phyloP scores from a whole-genome alignment of 169 alveolate genomes.

The Eimeria sp. region DNA sequence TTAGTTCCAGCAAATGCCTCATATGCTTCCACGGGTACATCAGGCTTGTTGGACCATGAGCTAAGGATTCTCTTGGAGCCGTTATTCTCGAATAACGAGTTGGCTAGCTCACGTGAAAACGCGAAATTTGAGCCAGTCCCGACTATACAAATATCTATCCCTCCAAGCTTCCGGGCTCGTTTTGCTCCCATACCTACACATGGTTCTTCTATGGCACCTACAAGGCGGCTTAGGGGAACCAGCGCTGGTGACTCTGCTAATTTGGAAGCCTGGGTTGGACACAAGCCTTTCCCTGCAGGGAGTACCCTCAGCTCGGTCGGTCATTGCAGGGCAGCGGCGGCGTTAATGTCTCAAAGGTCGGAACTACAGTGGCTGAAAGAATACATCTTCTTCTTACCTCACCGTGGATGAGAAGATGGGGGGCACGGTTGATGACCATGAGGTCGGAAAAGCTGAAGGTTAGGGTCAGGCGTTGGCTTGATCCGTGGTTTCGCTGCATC shows the following conservation, averaged over 20 bases:
- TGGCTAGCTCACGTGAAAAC: neutral
- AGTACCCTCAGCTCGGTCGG: conserved; percentile 38
- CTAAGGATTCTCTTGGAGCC: conserved; percentile 65
- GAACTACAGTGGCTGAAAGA: conserved; percentile 63
- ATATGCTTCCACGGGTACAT: neutral
- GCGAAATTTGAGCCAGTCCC: conserved; percentile 17
- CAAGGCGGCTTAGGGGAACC: conserved; percentile 65
- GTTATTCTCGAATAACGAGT: neutral
- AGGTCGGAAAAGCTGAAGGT: neutral
- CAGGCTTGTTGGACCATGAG: neutral
- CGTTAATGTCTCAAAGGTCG: conserved; percentile 13
- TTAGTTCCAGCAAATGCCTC: neutral
- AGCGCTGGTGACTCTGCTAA: neutral
- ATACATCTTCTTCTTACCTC: conserved; percentile 45
- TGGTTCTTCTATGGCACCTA: conserved; percentile 11
- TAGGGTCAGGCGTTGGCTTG: neutral
- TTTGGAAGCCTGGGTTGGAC: neutral
- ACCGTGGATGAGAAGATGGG: conserved; percentile 22
- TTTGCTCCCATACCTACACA: neutral
- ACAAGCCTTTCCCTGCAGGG: conserved; percentile 27
- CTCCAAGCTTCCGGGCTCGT: conserved; percentile 60
- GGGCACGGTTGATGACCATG: neutral
- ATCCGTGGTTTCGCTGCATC: neutral
- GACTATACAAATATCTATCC: conserved; percentile 35
- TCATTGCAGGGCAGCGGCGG: conserved; percentile 68